Base-by-base conservation (phyloP, 2,329 filamentous ascomycete species). In the Stemphylium vesicarium region DNA sequence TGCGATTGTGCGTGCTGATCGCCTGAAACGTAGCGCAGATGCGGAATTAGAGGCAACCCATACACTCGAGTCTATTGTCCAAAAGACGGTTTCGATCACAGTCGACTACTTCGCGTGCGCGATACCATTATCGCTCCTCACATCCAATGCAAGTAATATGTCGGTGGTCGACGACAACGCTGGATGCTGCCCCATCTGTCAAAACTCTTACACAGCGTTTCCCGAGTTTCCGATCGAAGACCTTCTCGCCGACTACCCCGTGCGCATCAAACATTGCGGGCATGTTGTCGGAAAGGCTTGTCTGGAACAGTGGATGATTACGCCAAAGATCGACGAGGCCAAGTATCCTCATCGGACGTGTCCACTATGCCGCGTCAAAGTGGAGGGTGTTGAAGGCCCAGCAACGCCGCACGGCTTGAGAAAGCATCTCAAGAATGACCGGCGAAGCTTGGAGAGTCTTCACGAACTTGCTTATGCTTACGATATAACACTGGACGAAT, bases 181-280 rank as follows among this genome's bases (percentile, higher is more conserved):
- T 11, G 51, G 53, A 12, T 50, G 48, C n/a, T 60, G 56, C 46
- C 56, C 61, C 0, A 53, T 70, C 12, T 70, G 67, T 40, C 67
- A 62, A n/a, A 53, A 63, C 24, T 57, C 58, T 2, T 65, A 66
- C 47, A 57, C 59, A 1, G 62, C 59, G 18, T 42, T 62, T 1
- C 11, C 39, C 2, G 43, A 46, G 1, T 64, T 54, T 40, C 24
- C 56, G 0, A 38, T 59, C 7, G 18, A 55, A 9, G 59, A 65
- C 2, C 50, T 67, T 2, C 42, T 70, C 0, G 53, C 56, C 13
- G 67, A 70, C 47, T 68, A 57, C 24, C 64, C 65, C 7, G 61
- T 67, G 2, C 59, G 62, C 2, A 68, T 70, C 45, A 70, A 68
- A 31, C 47, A 66, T 43, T 70, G 67, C 31, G 65, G 67, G 2